Conservation (phyloP, 208 protist genomes). For the Borovskyia barvae region DNA sequence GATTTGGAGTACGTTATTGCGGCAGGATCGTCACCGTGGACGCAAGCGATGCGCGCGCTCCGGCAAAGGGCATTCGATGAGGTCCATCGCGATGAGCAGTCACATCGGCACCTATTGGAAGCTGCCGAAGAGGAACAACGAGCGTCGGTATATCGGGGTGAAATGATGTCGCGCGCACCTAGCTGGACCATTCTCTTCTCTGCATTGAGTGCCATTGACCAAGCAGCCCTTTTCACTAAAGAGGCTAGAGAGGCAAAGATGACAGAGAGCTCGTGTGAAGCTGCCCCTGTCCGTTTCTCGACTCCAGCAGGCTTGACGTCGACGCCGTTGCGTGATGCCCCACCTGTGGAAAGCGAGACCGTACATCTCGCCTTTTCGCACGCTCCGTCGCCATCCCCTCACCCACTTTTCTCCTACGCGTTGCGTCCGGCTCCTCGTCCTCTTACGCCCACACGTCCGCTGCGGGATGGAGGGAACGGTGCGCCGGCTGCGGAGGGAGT, state of each 20-base stretch:
- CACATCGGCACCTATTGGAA: slow-evolving; percentile 7
- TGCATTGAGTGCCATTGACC: no score
- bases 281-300: no score
- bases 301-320: no score
- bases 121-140: slow-evolving; percentile 24
- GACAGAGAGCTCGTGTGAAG: no score
- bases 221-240: no score
- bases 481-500: slow-evolving; percentile 8
- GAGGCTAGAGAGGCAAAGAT: no score
- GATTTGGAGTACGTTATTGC: slow-evolving; percentile 5
- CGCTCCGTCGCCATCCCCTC: no score
- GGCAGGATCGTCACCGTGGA: slow-evolving; percentile 21
- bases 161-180: slow-evolving; percentile 16
- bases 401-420: slow-evolving; percentile 10
- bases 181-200: no score
- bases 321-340: no score
- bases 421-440: background rate
- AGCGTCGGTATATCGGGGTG: slow-evolving; percentile 17
- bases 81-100: slow-evolving; percentile 20
- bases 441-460: background rate
- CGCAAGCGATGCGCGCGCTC: slow-evolving; percentile 20
- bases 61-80: slow-evolving; percentile 11
- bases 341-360: no score
- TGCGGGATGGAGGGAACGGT: background rate
- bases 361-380: no score